Evolutionary conservation across 441 rosid genomes (phyloP).

Genomic region (Croton setiger): DNA sequence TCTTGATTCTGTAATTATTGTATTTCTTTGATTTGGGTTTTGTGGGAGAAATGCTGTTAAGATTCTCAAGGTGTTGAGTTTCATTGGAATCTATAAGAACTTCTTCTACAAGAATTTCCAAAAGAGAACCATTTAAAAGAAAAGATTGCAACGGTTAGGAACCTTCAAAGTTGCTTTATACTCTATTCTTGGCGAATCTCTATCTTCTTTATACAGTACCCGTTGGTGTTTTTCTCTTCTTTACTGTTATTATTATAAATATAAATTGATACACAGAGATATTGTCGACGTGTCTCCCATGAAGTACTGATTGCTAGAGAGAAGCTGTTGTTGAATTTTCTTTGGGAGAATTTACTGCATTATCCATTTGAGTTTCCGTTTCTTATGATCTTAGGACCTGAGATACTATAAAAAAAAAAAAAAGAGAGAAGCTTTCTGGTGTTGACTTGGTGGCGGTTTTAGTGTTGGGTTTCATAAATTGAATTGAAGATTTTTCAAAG

Average conservation of each 20-base stretch:
- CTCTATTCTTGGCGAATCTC: constrained; percentile 17
- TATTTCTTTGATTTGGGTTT: background rate
- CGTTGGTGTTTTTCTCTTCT: constrained; percentile 17
- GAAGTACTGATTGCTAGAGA: constrained; percentile 1
- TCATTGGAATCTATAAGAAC: constrained; percentile 20
- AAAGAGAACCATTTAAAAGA: constrained; percentile 17
- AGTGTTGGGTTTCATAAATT: constrained; percentile 17
- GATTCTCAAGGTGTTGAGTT: constrained; percentile 19
- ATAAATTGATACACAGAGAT: too few species aligned
- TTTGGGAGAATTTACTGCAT: constrained; percentile 17
- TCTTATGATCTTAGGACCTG: constrained; percentile 15
- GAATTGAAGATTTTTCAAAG: constrained; percentile 30
- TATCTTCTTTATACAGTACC: constrained; percentile 22
- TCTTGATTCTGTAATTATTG: constrained; percentile 6
- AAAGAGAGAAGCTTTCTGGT: constrained; percentile 3
- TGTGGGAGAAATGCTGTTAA: constrained; percentile 20
- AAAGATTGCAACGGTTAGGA: constrained; percentile 36
- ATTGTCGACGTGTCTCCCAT: constrained; percentile 19
- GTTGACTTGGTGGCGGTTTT: constrained; percentile 19
- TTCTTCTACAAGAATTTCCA: constrained; percentile 36
- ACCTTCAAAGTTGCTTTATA: constrained; percentile 39
- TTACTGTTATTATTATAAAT: background rate
- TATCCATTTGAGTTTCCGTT: constrained; percentile 11
- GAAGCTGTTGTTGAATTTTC: constrained; percentile 11
- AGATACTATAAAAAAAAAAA: background rate